Percentiles rank a stretch among this genome's conserved stretches.
phyloP scores from a whole-genome alignment of 441 rosid genomes.

The Gossypium schwendimanii region DNA sequence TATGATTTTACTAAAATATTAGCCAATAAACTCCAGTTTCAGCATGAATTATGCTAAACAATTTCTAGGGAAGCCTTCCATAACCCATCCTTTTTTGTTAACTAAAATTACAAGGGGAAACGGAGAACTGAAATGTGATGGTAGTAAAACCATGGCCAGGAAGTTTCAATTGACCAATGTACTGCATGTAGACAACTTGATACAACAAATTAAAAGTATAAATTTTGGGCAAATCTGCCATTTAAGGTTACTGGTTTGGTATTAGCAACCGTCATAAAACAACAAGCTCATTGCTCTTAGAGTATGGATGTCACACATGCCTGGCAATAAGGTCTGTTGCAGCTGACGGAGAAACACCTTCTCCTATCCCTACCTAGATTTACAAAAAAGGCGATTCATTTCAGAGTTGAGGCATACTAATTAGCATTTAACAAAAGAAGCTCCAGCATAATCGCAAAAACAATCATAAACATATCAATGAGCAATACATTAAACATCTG shows the following conservation, averaged over 20 bases:
- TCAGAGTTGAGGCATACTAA: background rate
- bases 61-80: background rate
- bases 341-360: conserved; percentile 97
- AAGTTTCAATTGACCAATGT: background rate
- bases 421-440: background rate
- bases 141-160: background rate
- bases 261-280: background rate
- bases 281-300: conserved; percentile 6
- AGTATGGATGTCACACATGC: conserved; percentile 40
- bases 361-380: conserved; percentile 93
- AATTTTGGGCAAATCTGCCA: background rate
- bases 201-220: background rate
- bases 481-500: background rate
- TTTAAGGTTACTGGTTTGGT: background rate
- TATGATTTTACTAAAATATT: background rate
- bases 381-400: conserved; percentile 13
- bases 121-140: background rate
- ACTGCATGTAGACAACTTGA: background rate
- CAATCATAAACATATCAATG: conserved; percentile 9
- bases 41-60: background rate
- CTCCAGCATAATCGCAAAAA: conserved; percentile 4
- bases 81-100: background rate
- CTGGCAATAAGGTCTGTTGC: conserved; percentile 96
- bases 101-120: background rate
- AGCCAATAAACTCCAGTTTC: background rate